These are phyloP conservation scores for Allantophomopsis cytisporea DNA, from an alignment of 2,329 filamentous ascomycete genomes.

Conservation along the genomic window DNA sequence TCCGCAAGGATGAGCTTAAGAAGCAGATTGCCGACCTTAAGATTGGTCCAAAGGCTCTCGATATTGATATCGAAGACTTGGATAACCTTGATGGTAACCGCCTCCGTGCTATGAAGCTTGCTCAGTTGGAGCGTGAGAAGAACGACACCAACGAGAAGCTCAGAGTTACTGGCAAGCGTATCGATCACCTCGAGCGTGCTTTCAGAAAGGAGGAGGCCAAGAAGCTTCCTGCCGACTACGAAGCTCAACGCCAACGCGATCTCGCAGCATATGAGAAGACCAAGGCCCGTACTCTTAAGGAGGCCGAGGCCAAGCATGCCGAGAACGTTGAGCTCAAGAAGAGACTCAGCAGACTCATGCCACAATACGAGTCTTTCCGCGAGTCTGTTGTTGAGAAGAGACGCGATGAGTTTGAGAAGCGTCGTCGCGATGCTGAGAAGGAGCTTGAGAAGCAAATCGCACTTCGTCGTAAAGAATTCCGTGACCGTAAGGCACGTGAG, in stretches of 20 bases:
- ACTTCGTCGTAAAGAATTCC: conserved; percentile 74
- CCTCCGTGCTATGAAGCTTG: conserved; percentile 87
- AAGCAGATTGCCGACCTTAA: conserved; percentile 87
- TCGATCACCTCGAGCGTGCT: conserved; percentile 93
- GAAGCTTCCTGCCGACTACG: conserved; percentile 78
- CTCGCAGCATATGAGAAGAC: conserved; percentile 65
- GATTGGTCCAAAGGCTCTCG: conserved; percentile 62
- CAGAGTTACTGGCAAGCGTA: conserved; percentile 83
- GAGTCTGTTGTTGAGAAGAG: conserved; percentile 72
- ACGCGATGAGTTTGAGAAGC: conserved; percentile 91
- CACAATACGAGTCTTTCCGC: conserved; percentile 75
- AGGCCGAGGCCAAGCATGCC: conserved; percentile 79
- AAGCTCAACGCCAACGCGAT: conserved; percentile 67
- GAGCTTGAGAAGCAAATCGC: conserved; percentile 89
- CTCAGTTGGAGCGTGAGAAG: conserved; percentile 95
- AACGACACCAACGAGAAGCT: conserved; percentile 87
- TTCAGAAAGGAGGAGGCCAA: conserved; percentile 93
- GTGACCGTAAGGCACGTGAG: conserved; percentile 72
- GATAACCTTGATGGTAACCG: conserved; percentile 80
- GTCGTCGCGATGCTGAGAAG: conserved; percentile 78
- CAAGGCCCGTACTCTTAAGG: conserved; percentile 65
- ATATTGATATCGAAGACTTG: conserved; percentile 69
- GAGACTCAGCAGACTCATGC: conserved; percentile 72
- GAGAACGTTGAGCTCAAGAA: conserved; percentile 89
- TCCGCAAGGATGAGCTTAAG: conserved; percentile 87